These are phyloP conservation scores for Hypomontagnella monticulosa DNA, from an alignment of 495 filamentous ascomycete species.

Conservation along the genomic window DNA sequence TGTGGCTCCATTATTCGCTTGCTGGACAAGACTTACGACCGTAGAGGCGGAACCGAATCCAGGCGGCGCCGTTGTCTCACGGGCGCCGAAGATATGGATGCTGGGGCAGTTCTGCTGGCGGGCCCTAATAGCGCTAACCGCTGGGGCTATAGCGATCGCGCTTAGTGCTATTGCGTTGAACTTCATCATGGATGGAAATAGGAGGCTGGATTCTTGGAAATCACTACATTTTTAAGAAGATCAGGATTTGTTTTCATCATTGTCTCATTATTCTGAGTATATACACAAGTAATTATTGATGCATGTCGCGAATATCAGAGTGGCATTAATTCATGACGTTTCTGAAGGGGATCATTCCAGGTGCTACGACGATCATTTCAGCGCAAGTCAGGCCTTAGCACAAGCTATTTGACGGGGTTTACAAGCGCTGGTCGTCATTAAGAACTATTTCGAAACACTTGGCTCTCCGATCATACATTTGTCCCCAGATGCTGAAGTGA, in stretches of 20 bases:
- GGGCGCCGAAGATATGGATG: constrained; percentile 68
- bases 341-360: constrained; percentile 14
- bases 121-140: neutral
- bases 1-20: constrained; percentile 60
- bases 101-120: constrained; percentile 50
- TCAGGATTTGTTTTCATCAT: neutral
- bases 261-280: neutral
- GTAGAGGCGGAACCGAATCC: constrained; percentile 64
- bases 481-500: too few relatives aligned
- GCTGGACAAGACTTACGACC: constrained; percentile 60
- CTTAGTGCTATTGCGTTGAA: constrained; percentile 7
- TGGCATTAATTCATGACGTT: constrained; percentile 23
- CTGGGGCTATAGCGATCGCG: neutral
- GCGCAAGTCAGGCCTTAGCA: constrained; percentile 2
- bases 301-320: too few relatives aligned
- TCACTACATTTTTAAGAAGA: neutral
- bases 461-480: neutral
- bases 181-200: constrained; percentile 13
- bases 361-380: constrained; percentile 7
- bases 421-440: neutral
- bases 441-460: neutral
- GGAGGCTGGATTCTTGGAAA: neutral
- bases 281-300: too few relatives aligned
- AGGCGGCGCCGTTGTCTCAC: constrained; percentile 65
- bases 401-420: neutral